These are phyloP conservation scores for Mollisia scopiformis DNA, from an alignment of 2,329 filamentous ascomycete genomes.

Conservation along the genomic window DNA sequence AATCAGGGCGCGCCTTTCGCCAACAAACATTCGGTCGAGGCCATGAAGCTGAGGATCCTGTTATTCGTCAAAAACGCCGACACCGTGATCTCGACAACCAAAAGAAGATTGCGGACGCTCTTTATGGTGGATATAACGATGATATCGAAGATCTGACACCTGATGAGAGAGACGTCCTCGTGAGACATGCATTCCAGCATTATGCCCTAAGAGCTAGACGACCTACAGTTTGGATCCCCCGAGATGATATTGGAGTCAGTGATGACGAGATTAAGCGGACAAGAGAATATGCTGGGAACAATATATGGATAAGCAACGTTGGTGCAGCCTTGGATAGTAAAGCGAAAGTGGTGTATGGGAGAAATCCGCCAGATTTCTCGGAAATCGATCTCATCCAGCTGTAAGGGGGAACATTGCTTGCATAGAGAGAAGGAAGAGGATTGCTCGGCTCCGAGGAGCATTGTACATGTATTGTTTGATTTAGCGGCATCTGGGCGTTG, in stretches of 20 bases:
- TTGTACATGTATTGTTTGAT: constrained; percentile 5
- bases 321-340: constrained; percentile 86
- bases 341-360: constrained; percentile 79
- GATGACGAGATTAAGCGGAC: constrained; percentile 89
- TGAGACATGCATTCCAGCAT: constrained; percentile 89
- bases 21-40: constrained; percentile 50
- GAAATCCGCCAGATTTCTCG: constrained; percentile 86
- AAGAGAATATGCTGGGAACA: constrained; percentile 54
- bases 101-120: constrained; percentile 71
- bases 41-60: constrained; percentile 24
- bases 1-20: constrained; percentile 34
- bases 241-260: constrained; percentile 85
- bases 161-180: constrained; percentile 83
- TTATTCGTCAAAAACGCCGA: constrained; percentile 43
- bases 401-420: constrained; percentile 44
- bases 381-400: constrained; percentile 85
- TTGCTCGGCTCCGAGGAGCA: not conserved
- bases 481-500: constrained; percentile 18
- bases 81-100: constrained; percentile 72
- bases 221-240: constrained; percentile 92
- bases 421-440: not conserved
- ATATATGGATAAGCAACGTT: constrained; percentile 93
- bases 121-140: constrained; percentile 87
- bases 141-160: constrained; percentile 94
- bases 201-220: constrained; percentile 81